These are phyloP conservation scores for Fennellomyces sp. DNA, from an alignment of 371 early-diverging fungal genomes.

Conservation along the genomic window DNA sequence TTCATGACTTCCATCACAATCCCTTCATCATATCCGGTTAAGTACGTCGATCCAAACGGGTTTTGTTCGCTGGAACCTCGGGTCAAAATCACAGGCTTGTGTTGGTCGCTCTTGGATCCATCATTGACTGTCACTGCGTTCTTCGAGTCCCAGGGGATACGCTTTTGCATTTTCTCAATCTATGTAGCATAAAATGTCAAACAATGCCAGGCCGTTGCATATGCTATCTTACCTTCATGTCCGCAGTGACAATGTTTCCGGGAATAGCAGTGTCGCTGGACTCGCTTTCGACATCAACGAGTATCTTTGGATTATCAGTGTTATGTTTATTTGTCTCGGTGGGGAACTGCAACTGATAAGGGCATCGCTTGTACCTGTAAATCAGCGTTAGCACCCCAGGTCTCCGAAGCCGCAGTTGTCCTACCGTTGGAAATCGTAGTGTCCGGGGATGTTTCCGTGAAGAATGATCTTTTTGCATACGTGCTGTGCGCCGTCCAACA, in stretches of 20 bases:
- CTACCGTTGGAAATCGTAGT: conserved; percentile 74
- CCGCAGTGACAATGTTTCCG: conserved; percentile 28
- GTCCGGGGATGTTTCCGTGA: conserved; percentile 78
- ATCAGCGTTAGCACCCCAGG: background rate
- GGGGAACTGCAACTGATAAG: conserved; percentile 47
- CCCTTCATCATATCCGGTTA: conserved; percentile 67
- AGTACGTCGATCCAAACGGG: conserved; percentile 71
- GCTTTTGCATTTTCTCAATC: conserved; percentile 40
- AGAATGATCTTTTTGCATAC: conserved; percentile 74
- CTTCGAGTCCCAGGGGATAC: conserved; percentile 46
- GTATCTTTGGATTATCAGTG: background rate
- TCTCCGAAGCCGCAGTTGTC: background rate
- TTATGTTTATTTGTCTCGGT: background rate
- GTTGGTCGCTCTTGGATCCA: conserved; percentile 23
- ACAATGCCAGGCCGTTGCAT: no score
- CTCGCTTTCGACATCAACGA: conserved; percentile 42
- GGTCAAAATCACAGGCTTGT: conserved; percentile 63
- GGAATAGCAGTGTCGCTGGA: conserved; percentile 23
- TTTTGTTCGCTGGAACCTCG: conserved; percentile 72
- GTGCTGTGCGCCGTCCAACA: conserved; percentile 72
- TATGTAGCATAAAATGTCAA: background rate
- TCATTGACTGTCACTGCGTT: conserved; percentile 26
- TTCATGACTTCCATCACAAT: conserved; percentile 64
- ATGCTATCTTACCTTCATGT: conserved; percentile 51
- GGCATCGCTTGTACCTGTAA: conserved; percentile 61